Conservation (phyloP, 345 rosid species). For the Bruguiera parviflora region DNA sequence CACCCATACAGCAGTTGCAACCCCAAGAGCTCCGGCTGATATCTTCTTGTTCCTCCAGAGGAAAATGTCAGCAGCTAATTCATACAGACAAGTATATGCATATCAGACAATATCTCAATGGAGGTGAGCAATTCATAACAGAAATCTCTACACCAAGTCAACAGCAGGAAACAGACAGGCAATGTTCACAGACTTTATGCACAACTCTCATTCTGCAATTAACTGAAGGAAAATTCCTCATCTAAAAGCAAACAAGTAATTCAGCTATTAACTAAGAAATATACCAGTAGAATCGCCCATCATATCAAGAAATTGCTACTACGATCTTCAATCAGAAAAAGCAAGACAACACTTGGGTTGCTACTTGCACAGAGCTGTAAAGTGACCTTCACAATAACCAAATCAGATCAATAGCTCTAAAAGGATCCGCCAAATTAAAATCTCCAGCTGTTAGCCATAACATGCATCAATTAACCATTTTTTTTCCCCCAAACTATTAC, state of each 20-base stretch:
- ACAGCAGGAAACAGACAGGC: no score
- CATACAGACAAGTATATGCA: conserved; percentile 6
- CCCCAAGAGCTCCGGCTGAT: conserved; percentile 58
- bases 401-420: conserved; percentile 8
- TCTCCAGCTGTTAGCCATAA: background rate
- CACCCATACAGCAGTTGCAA: conserved; percentile 68
- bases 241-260: background rate
- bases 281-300: background rate
- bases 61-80: conserved; percentile 82
- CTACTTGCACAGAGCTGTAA: background rate
- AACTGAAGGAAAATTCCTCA: background rate
- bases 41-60: conserved; percentile 89
- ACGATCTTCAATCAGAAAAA: background rate
- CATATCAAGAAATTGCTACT: background rate
- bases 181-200: no score
- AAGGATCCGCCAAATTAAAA: background rate
- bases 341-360: background rate
- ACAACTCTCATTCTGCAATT: background rate
- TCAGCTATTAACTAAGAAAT: background rate
- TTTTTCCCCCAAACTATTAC: background rate
- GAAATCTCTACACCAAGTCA: no score
- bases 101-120: background rate
- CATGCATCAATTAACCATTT: background rate
- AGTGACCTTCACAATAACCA: conserved; percentile 6
- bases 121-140: no score